These are phyloP conservation scores for Fusarium musae DNA, from an alignment of 2,329 filamentous ascomycete genomes.

Conservation along the genomic window DNA sequence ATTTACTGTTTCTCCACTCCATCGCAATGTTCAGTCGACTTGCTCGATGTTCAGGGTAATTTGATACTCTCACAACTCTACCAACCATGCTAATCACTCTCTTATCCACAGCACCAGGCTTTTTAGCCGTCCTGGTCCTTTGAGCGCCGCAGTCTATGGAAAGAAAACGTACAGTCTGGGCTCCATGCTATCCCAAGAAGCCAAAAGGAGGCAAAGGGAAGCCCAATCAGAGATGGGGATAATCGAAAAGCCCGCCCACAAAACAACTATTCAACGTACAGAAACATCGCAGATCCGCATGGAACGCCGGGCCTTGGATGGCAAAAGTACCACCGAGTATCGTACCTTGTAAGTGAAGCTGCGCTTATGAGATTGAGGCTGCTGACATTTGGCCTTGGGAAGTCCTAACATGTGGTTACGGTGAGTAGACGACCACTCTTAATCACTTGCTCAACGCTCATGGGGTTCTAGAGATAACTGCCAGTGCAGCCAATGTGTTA, in stretches of 20 bases:
- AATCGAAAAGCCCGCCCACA: neutral
- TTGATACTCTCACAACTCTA: neutral
- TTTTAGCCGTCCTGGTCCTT: constrained; percentile 19
- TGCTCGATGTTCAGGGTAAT: constrained; percentile 33
- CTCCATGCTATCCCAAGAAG: neutral
- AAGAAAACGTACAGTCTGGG: neutral
- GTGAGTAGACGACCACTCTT: constrained; percentile 32
- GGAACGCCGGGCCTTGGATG: neutral
- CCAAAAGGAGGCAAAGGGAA: neutral
- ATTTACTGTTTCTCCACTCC: neutral
- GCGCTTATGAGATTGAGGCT: constrained; percentile 5
- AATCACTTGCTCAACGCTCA: constrained; percentile 18
- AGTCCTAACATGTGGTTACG: constrained; percentile 47
- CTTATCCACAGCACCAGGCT: constrained; percentile 26
- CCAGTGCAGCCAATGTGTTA: constrained; percentile 55
- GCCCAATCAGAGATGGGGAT: neutral
- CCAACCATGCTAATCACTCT: constrained; percentile 12
- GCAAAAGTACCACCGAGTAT: neutral
- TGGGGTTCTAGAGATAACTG: constrained; percentile 53
- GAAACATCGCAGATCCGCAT: constrained; percentile 28
- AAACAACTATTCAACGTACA: constrained; percentile 22
- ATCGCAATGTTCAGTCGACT: constrained; percentile 37
- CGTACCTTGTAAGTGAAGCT: constrained; percentile 36
- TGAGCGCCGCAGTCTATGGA: neutral
- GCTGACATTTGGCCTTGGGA: constrained; percentile 19